Evolutionary conservation across 2,329 filamentous ascomycete genomes (phyloP), one percentile per base, ranked within the genome.

Genomic region (Clonostachys rhizophaga): DNA sequence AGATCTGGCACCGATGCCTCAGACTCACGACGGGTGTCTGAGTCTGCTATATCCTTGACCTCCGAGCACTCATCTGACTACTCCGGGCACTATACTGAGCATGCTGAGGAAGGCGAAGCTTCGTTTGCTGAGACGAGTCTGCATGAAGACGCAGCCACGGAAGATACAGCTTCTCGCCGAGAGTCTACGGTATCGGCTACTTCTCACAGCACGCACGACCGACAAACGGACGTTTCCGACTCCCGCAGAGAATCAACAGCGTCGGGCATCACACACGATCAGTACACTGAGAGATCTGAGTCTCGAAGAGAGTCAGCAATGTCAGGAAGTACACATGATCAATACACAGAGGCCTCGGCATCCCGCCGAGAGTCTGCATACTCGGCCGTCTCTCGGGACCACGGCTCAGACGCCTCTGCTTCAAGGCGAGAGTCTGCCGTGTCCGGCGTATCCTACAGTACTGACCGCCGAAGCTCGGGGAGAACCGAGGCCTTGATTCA

Each of bases 401-500:
- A 47, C 3, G n/a, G 12, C 2, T n/a, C 14, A 13, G 41, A 41
- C 11, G 10, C n/a, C 20, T 14, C 18, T 11, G 43, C 47, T 14
- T 39, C 36, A n/a, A 48, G 50, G n/a, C 37, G 49, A 37, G 35
- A 48, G 8, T 62, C 60, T 18, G 54, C 52, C 35, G 43, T 49
- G 37, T 62, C 59, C 11, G 51, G 50, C 11, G 52, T 46, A 16
- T 59, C 54, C 3, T 49, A 50, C 34, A 43, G 40, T 41, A 57
- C 55, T n/a, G 51, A 60, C 16, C 60, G 70, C 24, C 67, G 68
- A n/a, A 60, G 65, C 2, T 75, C 72, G 2, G 55, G 63, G 10
- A 64, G 69, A 6, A 76, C 77, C 3, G 74, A 80, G 53, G 75
- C 72, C 7, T 62, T 78, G 35, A 79, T 81, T 49, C 74, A 78